Conservation (phyloP, 1,284 basidiomycete species). For the Ceratorhiza oryzae-sativae region DNA sequence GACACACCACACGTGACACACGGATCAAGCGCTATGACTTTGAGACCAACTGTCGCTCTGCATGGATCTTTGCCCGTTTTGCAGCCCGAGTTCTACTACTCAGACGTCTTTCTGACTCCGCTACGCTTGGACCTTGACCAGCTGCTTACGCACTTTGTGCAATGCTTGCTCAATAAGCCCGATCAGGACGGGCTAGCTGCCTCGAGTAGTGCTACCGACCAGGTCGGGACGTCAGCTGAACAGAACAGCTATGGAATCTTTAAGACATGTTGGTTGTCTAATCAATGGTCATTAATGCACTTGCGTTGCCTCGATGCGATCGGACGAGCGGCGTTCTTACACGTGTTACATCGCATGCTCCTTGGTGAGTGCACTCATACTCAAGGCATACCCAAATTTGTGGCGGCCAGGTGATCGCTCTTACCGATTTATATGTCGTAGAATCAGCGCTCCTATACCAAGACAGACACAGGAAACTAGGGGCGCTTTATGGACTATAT, state of each 20-base stretch:
- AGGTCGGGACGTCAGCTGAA: conserved; percentile 15
- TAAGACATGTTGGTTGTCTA: conserved; percentile 29
- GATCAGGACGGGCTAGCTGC: conserved; percentile 28
- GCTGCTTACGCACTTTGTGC: conserved; percentile 25
- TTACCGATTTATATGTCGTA: neutral
- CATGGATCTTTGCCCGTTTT: conserved; percentile 27
- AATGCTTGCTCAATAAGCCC: conserved; percentile 26
- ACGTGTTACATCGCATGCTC: conserved; percentile 28
- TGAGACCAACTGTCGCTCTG: conserved; percentile 31
- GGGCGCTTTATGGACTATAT: conserved; percentile 34
- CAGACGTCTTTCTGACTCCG: conserved; percentile 19
- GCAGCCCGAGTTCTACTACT: conserved; percentile 32
- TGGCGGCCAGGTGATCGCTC: neutral
- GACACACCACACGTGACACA: neutral
- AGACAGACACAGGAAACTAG: conserved; percentile 12
- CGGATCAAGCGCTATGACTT: conserved; percentile 20
- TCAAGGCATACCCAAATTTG: neutral
- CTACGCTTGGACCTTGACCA: conserved; percentile 26
- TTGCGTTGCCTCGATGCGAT: conserved; percentile 37
- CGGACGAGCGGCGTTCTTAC: conserved; percentile 29
- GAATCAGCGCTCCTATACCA: conserved; percentile 13
- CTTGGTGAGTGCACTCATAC: conserved; percentile 17
- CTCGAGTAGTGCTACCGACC: conserved; percentile 32
- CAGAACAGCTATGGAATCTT: conserved; percentile 24
- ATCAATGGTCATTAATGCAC: conserved; percentile 31